A percentile compares a stretch with the other conserved stretches of the same genome.
These are phyloP conservation scores for Oryza meyeriana DNA, from an alignment of 176 grass and related monocot genomes.

Conservation along the genomic window DNA sequence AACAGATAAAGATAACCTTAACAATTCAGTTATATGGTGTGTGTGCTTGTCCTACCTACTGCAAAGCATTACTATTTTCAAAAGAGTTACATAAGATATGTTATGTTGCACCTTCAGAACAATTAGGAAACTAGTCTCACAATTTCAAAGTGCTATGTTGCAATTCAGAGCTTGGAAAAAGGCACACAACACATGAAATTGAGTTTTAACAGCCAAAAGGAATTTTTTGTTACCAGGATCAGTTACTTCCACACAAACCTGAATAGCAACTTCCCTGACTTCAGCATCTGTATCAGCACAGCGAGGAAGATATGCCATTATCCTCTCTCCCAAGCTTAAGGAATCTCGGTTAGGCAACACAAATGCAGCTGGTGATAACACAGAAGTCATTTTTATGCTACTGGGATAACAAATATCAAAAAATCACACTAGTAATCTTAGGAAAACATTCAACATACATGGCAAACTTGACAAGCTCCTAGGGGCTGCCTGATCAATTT, in stretches of 20 bases:
- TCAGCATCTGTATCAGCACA: slow-evolving; percentile 78
- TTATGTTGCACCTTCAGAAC: not conserved
- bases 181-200: not conserved
- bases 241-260: slow-evolving; percentile 53
- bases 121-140: not conserved
- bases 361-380: slow-evolving; percentile 79
- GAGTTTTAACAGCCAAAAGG: slow-evolving; percentile 2
- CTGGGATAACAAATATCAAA: slow-evolving; percentile 13
- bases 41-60: slow-evolving; percentile 5
- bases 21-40: not conserved
- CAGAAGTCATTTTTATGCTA: slow-evolving; percentile 21
- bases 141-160: not conserved
- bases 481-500: slow-evolving; percentile 55
- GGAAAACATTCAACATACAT: slow-evolving; percentile 57
- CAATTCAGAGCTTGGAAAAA: not conserved
- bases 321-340: slow-evolving; percentile 87
- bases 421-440: not conserved
- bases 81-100: slow-evolving; percentile 25
- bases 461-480: slow-evolving; percentile 81
- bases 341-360: slow-evolving; percentile 91
- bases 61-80: slow-evolving; percentile 7
- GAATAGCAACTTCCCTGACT: slow-evolving; percentile 81
- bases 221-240: not conserved
- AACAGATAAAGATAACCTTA: not conserved
- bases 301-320: slow-evolving; percentile 86